Evolutionary conservation across 768 basidiomycete genomes (phyloP).

Genomic region (Phaffia australis): DNA sequence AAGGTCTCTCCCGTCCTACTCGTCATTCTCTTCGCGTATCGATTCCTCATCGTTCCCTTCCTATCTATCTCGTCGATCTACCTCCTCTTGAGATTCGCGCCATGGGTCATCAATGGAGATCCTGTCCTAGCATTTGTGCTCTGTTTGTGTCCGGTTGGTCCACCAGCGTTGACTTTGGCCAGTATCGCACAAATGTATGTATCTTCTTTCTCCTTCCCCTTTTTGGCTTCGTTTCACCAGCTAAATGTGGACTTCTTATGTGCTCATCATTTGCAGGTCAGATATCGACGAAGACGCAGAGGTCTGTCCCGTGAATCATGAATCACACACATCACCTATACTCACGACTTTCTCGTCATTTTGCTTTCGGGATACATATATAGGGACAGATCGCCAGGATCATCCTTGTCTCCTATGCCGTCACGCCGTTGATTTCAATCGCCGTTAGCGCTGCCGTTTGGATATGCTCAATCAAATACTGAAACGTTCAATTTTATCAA

Average conservation of each 20-base stretch:
- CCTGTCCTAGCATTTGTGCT: constrained; percentile 34
- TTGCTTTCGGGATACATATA: no score
- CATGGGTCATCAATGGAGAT: neutral
- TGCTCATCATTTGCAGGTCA: no score
- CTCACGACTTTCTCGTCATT: no score
- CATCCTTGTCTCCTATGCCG: constrained; percentile 33
- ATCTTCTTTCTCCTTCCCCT: no score
- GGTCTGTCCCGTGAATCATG: no score
- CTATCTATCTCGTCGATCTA: constrained; percentile 31
- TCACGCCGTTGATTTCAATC: constrained; percentile 33
- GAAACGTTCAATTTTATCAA: no score
- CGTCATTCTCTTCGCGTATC: constrained; percentile 32
- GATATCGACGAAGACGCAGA: no score
- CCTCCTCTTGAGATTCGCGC: neutral
- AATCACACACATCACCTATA: no score
- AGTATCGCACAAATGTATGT: no score
- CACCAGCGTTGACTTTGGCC: constrained; percentile 31
- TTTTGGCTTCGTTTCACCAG: no score
- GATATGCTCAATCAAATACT: neutral
- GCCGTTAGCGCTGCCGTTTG: constrained; percentile 32
- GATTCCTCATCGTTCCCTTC: constrained; percentile 34
- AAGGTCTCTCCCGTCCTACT: constrained; percentile 29
- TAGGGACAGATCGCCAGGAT: constrained; percentile 33
- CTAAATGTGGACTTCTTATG: no score
- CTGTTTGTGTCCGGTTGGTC: constrained; percentile 33